A percentile compares a stretch with the other conserved stretches of the same genome.
Conservation (phyloP, 2,329 filamentous ascomycete species). For the Neophaeococcomyces aloes region DNA sequence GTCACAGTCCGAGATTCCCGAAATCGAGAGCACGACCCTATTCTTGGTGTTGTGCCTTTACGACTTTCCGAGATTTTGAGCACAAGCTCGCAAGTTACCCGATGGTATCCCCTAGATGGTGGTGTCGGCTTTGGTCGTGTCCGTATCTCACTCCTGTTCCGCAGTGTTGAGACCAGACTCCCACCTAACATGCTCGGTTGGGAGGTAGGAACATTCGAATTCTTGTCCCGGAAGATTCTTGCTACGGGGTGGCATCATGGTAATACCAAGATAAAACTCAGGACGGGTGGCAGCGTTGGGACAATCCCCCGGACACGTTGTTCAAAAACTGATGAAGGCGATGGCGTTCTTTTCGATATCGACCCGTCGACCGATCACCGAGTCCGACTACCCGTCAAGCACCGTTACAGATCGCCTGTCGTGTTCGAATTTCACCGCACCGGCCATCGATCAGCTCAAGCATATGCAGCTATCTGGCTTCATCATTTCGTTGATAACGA, state of each 20-base stretch:
- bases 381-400: slow-evolving; percentile 76
- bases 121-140: slow-evolving; percentile 86
- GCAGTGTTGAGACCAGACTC: slow-evolving; percentile 73
- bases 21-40: slow-evolving; percentile 85
- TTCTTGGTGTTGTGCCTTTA: slow-evolving; percentile 82
- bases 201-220: slow-evolving; percentile 92
- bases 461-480: slow-evolving; percentile 76
- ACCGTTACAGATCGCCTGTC: slow-evolving; percentile 79
- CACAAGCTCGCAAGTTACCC: slow-evolving; percentile 72
- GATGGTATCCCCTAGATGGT: slow-evolving; percentile 95
- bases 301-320: slow-evolving; percentile 57
- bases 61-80: slow-evolving; percentile 81
- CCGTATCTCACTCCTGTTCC: slow-evolving; percentile 79
- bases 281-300: slow-evolving; percentile 75
- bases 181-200: slow-evolving; percentile 81
- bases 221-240: slow-evolving; percentile 57
- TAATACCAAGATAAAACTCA: slow-evolving; percentile 58
- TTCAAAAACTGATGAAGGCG: slow-evolving; percentile 46
- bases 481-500: slow-evolving; percentile 74
- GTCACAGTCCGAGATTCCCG: slow-evolving; percentile 80
- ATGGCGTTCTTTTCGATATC: slow-evolving; percentile 52
- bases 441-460: slow-evolving; percentile 59
- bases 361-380: slow-evolving; percentile 40
- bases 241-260: slow-evolving; percentile 51
- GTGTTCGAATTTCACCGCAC: slow-evolving; percentile 73